These are phyloP conservation scores for Magnusiomyces ingens DNA, from an alignment of 1,139 yeast species.

Conservation along the genomic window DNA sequence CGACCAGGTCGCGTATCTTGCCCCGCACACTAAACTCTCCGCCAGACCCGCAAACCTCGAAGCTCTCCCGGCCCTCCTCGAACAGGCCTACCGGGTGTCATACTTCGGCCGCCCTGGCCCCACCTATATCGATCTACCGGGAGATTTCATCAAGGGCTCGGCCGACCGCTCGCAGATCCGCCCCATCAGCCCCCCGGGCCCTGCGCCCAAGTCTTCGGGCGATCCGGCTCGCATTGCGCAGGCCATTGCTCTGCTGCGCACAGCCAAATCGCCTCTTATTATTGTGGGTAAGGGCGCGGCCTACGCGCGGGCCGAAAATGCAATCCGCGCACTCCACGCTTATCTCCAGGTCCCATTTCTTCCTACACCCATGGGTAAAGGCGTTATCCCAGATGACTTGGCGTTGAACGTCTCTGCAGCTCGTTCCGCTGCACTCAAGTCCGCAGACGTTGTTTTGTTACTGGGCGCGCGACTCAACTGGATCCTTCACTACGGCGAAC, in stretches of 20 bases:
- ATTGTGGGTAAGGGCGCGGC: slow-evolving; percentile 62
- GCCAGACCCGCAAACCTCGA: slow-evolving; percentile 38
- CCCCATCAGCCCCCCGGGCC: slow-evolving; percentile 25
- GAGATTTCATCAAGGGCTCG: slow-evolving; percentile 43
- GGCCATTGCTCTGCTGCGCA: slow-evolving; percentile 33
- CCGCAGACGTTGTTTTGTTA: slow-evolving; percentile 50
- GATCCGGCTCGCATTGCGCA: slow-evolving; percentile 35
- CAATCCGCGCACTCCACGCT: slow-evolving; percentile 38
- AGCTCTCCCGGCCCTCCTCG: slow-evolving; percentile 38
- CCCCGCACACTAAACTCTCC: slow-evolving; percentile 44
- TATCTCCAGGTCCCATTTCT: slow-evolving; percentile 44
- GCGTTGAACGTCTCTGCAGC: slow-evolving; percentile 50
- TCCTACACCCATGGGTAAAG: slow-evolving; percentile 72
- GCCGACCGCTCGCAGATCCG: slow-evolving; percentile 8
- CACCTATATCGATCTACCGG: slow-evolving; percentile 58
- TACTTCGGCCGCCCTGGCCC: slow-evolving; percentile 51
- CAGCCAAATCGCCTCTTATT: slow-evolving; percentile 44
- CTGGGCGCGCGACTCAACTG: slow-evolving; percentile 61
- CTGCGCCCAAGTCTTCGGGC: slow-evolving; percentile 38
- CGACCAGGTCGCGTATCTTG: slow-evolving; percentile 48
- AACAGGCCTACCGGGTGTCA: slow-evolving; percentile 44
- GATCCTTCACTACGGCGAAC: slow-evolving; percentile 57
- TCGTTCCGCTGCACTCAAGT: slow-evolving; percentile 46
- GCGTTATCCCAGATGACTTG: slow-evolving; percentile 49
- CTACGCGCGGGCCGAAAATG: slow-evolving; percentile 37